Evolutionary conservation across 2,329 filamentous ascomycete genomes (phyloP), one percentile per base, ranked within the genome.

Genomic region (Pseudogymnoascus sp.): DNA sequence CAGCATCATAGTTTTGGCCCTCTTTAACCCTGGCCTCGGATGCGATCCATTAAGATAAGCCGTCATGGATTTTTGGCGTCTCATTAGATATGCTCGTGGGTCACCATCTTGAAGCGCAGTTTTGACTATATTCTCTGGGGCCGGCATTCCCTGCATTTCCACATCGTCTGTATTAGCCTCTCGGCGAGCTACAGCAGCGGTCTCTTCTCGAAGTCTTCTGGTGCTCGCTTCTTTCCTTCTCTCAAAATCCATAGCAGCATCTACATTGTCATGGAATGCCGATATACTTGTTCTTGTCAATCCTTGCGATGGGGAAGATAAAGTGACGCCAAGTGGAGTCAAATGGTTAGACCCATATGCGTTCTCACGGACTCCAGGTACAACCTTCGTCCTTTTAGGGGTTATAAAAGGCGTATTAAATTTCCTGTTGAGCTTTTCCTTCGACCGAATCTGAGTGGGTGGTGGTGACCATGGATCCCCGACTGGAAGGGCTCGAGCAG

Each of bases 161-260:
- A 56, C 28, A 22, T 33, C 28, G 28, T 14, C 16, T 22, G 28
- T 2, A 33, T 56, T n/a, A 14, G 16, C 16, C 16, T 56, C 28
- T 19, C 22, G 50, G 10, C 10, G 50, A 33, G 50, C 50, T 22
- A 56, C 6, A 19, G n/a, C 28, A 4, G 50, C 50, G 6, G 50
- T 22, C 16, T 74, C 66, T 28, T 71, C 64, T 3, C 71, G 68
- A 24, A 66, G 69, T n/a, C 64, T 66, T 26, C 67, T 70, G 40
- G 65, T 73, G 14, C 69, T 70, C 37, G 63, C 41, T 53, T 70
- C 69, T 62, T 74, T 74, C 19, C 72, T 68, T 19, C 68, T 62
- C 46, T 74, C 72, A 53, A 69, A 74, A 19, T 72, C 70, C 68
- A 74, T 71, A 53, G 71, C 67, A 69, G 68, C 72, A n/a, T 66